Evolutionary conservation across 495 filamentous ascomycete genomes (phyloP), one percentile per base, ranked within the genome.

Genomic region (Cercophora newfieldiana): DNA sequence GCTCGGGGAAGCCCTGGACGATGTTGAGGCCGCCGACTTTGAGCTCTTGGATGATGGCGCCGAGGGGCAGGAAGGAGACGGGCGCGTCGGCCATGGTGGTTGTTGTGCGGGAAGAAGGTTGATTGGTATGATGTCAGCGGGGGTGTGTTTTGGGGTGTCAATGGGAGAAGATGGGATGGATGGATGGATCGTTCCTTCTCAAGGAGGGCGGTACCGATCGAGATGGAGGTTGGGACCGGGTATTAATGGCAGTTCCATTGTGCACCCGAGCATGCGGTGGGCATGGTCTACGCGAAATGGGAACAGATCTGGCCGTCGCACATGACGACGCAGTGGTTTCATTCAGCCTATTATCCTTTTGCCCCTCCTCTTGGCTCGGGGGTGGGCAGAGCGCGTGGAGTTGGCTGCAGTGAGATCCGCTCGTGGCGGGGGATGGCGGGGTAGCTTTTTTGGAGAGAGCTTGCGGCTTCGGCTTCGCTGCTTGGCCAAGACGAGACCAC

Each of bases 1-100:
- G 87, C 22, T 81, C 87, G 2, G 89, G 87, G 83, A 97, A 97
- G 51, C 86, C 86, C 69, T 93, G 89, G 19, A 97, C 94, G 68
- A 98, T 95, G 80, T 97, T 94, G 68, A 86, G 78, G 59, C 85
- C 88, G 56, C 81, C 87, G 60, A 98, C 84, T 51, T 79, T 83
- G 79, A 97, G 90, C 72, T 90, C 85, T 72, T 97, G 90, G 73
- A 98, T 91, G 71, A 96, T 92, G 68, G 91, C 94, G 25, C 94
- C 94, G 22, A 92, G 85, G 24, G 92, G 88, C 61, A 97, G 82
- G 80, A 97, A 94, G 51, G 83, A 87, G 74, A 84, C 77, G 30
- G 76, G 73, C 37, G 81, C 75, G 50, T 80, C 70, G 50, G 78
- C 69, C 80, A 82, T 83, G 59, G 19, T 74, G 28, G 29, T 33